Evolutionary conservation across 2,329 filamentous ascomycete genomes (phyloP).

Genomic region (Scorias spongiosa): DNA sequence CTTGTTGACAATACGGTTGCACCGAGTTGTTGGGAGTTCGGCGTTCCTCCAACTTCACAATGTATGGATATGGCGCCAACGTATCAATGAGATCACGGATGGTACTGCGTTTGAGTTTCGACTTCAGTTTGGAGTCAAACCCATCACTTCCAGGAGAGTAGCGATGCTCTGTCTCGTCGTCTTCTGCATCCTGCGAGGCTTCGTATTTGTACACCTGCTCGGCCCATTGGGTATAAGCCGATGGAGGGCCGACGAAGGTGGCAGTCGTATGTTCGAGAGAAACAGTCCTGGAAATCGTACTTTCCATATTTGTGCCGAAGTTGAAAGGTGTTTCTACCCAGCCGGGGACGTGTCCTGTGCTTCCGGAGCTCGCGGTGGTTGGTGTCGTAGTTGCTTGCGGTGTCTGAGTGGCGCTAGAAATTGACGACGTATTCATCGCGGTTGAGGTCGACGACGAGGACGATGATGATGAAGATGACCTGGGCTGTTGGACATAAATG

Average conservation of each 20-base stretch:
- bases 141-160: conserved; percentile 1
- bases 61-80: conserved; percentile 29
- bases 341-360: no score
- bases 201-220: background rate
- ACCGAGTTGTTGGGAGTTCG: conserved; percentile 31
- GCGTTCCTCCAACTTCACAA: conserved; percentile 52
- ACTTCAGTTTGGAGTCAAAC: conserved; percentile 1
- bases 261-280: conserved; percentile 7
- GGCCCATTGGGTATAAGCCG: conserved; percentile 4
- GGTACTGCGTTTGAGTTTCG: background rate
- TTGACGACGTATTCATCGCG: background rate
- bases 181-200: conserved; percentile 2
- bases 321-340: no score
- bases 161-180: conserved; percentile 4
- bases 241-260: conserved; percentile 8
- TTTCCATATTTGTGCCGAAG: no score
- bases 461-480: conserved; percentile 14
- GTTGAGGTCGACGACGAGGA: background rate
- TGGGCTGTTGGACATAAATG: conserved; percentile 44
- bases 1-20: conserved; percentile 49
- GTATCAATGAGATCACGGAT: conserved; percentile 1
- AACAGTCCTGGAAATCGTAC: conserved; percentile 5
- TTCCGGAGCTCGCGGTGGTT: background rate
- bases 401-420: conserved; percentile 1
- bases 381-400: conserved; percentile 4